Conservation (phyloP, 31 red algal species). For the Asparagopsis taxiformis region DNA sequence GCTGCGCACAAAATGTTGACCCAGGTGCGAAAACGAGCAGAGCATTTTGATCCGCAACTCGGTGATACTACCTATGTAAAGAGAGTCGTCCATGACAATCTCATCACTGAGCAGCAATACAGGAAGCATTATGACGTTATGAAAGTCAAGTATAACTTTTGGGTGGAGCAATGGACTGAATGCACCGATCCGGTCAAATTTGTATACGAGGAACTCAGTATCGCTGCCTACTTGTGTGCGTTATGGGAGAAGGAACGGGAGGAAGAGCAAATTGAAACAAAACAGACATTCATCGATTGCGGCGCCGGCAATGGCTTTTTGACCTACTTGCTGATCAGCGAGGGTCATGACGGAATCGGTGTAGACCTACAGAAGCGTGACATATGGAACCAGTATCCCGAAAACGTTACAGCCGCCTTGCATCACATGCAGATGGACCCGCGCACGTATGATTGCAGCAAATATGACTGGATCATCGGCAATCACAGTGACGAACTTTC, state of each 20-base stretch:
- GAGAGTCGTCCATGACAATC: conserved; percentile 38
- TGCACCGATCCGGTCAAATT: conserved; percentile 24
- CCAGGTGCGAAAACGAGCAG: conserved; percentile 19
- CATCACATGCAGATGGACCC: conserved; percentile 35
- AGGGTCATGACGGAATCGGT: conserved; percentile 36
- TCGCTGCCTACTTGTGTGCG: conserved; percentile 44
- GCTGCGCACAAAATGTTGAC: conserved; percentile 19
- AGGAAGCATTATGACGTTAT: conserved; percentile 16
- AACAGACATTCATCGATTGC: conserved; percentile 29
- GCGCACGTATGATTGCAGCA: conserved; percentile 30
- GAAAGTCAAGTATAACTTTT: conserved; percentile 30
- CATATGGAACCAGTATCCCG: conserved; percentile 38
- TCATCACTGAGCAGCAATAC: conserved; percentile 15
- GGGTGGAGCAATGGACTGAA: conserved; percentile 31
- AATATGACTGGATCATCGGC: conserved; percentile 48
- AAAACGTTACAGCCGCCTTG: conserved; percentile 6
- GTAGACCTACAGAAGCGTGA: conserved; percentile 35
- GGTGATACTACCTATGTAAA: conserved; percentile 42
- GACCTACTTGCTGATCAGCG: conserved; percentile 37
- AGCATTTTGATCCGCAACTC: conserved; percentile 10
- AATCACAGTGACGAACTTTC: conserved; percentile 54
- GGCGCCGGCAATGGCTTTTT: conserved; percentile 50
- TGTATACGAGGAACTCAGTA: conserved; percentile 43
- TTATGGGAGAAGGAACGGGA: conserved; percentile 31
- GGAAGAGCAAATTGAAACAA: conserved; percentile 8